Evolutionary conservation across 129 eudicot genomes (phyloP).

Genomic region (Ambrosia trifida): DNA sequence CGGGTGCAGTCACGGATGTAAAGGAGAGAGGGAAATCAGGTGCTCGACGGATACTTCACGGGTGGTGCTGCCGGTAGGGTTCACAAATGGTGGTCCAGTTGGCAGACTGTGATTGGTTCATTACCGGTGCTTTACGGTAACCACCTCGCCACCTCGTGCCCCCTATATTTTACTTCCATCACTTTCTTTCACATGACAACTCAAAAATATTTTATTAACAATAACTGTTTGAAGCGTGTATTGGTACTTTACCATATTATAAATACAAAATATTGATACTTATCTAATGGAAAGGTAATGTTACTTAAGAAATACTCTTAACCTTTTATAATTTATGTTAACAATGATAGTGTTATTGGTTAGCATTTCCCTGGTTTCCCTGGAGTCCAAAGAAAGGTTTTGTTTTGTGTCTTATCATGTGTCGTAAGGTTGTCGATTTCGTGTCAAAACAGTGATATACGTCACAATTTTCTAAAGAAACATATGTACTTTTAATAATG

Average conservation of each 20-base stretch:
- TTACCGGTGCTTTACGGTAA: too few species aligned
- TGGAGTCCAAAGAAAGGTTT: not conserved
- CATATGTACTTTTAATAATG: not conserved
- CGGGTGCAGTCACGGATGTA: too few species aligned
- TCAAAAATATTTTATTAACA: constrained; percentile 5
- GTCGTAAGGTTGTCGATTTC: too few species aligned
- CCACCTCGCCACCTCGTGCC: too few species aligned
- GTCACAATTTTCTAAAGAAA: not conserved
- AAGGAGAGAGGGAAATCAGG: too few species aligned
- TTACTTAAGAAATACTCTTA: not conserved
- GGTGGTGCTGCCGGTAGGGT: too few species aligned
- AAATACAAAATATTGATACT: not conserved
- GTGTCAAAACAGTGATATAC: not conserved
- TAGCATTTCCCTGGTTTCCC: not conserved
- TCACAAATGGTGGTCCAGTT: too few species aligned
- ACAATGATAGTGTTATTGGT: not conserved
- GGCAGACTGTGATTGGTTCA: too few species aligned
- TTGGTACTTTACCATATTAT: constrained; percentile 1
- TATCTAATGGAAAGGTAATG: not conserved
- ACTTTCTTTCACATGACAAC: constrained; percentile 24
- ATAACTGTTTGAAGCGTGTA: not conserved
- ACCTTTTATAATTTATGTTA: not conserved
- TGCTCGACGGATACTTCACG: too few species aligned
- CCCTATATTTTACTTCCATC: not conserved
- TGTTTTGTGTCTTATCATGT: not conserved